Evolutionary conservation across 2,329 filamentous ascomycete species (phyloP), one percentile per base, ranked within the genome.

Genomic region (Aspergillus amoenus): DNA sequence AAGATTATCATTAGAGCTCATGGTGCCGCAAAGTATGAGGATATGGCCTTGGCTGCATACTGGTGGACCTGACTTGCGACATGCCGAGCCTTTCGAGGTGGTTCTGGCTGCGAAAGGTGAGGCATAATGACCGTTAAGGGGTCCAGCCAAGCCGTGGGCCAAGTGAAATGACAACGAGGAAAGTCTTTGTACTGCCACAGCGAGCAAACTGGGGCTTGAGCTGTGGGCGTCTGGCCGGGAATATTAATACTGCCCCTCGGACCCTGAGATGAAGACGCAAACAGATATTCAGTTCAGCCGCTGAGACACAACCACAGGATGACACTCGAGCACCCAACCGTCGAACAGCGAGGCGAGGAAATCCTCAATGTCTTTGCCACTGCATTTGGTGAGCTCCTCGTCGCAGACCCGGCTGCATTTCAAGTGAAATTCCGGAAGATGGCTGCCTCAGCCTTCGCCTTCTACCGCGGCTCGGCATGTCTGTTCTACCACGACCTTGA

Each of bases 391-490:
- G 55, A 61, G 13, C 57, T 59, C 21, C 57, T 59, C 27, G 53
- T 48, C 9, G 49, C 47, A 5, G 57, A 59, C 43, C 42, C 57
- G 9, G 27, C 57, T 6, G 57, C 57, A 3, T 59, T 59, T 32
- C 57, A 59, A 15, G 53, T 40, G 41, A 59, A 59, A 27, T 64
- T 64, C 52, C 60, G 61, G 45, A 64, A 64, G 49, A 64, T 64
- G 61, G 61, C 61, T 6, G 58, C 60, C 15, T 62, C 61, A 27
- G 58, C 61, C 12, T 64, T 64, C 41, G 61, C 61, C 48, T 64
- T 64, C 55, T 63, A 63, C 55, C 57, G 61, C 34, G 61, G 61
- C 46, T 52, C 51, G 2, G 60, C 61, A 8, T 63, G 55, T 40
- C 55, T 63, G 18, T 62, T 63, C 54, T 62, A 63, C 48, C 53